Percentiles rank a stretch among this genome's conserved stretches.
Conservation (phyloP, 306 rosid species). For the Mucuna pruriens region DNA sequence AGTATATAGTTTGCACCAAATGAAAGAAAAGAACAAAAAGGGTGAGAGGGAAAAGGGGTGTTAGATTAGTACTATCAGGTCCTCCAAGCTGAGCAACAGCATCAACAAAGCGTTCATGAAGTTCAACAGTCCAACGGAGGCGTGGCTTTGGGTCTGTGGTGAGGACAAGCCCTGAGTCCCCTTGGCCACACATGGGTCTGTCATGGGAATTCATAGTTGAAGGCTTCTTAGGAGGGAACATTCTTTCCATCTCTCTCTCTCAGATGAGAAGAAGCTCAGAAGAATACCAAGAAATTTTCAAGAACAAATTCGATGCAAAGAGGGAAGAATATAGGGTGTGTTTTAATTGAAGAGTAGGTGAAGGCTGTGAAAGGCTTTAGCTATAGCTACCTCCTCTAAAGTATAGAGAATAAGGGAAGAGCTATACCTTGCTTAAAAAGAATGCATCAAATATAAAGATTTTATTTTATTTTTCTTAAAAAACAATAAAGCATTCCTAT, state of each 20-base stretch:
- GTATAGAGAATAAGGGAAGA: conserved; percentile 48
- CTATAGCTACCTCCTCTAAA: conserved; percentile 40
- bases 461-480: neutral
- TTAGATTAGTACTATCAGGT: conserved; percentile 73
- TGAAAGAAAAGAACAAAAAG: neutral
- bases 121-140: conserved; percentile 98
- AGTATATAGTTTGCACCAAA: neutral
- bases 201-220: conserved; percentile 97
- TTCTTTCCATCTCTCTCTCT: conserved; percentile 56
- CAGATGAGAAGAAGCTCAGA: conserved; percentile 40
- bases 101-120: conserved; percentile 96
- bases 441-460: conserved; percentile 32
- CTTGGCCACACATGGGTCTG: conserved; percentile 94
- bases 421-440: conserved; percentile 47
- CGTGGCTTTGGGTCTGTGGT: conserved; percentile 99
- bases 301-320: conserved; percentile 99
- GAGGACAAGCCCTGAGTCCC: conserved; percentile 96
- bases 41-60: neutral
- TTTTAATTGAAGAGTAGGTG: conserved; percentile 59
- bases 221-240: conserved; percentile 99
- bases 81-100: conserved; percentile 99
- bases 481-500: conserved; percentile 50
- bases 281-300: conserved; percentile 71
- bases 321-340: conserved; percentile 91
- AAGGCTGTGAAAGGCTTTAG: conserved; percentile 49